A percentile compares a stretch with the other conserved stretches of the same genome.
phyloP scores from a whole-genome alignment of 257 asterid genomes.

The Solanum habrochaites region DNA sequence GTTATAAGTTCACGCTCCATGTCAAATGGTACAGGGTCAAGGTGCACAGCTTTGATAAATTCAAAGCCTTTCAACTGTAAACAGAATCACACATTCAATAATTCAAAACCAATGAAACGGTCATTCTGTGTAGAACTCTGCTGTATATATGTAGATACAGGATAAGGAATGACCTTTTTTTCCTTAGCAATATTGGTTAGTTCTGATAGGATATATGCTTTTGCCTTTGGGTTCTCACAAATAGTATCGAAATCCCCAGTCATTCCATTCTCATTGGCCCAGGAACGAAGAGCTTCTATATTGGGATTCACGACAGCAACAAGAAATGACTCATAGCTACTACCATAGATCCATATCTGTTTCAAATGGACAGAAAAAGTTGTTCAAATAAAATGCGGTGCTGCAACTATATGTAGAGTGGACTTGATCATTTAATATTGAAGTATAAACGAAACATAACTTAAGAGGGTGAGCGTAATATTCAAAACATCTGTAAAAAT shows the following conservation, averaged over 20 bases:
- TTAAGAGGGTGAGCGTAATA: neutral
- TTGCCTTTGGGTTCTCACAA: slow-evolving; percentile 43
- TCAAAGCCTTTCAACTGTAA: slow-evolving; percentile 76
- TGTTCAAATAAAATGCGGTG: neutral
- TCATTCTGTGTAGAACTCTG: neutral
- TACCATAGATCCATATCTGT: slow-evolving; percentile 84
- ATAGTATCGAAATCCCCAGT: slow-evolving; percentile 29
- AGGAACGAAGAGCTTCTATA: slow-evolving; percentile 27
- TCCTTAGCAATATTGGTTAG: slow-evolving; percentile 48
- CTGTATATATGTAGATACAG: neutral
- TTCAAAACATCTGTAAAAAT: neutral
- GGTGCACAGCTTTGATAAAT: slow-evolving; percentile 47
- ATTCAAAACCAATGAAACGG: neutral
- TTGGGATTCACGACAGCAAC: slow-evolving; percentile 82
- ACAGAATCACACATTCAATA: neutral
- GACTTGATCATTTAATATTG: neutral
- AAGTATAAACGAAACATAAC: neutral
- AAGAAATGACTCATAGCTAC: slow-evolving; percentile 68
- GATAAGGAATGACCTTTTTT: slow-evolving; percentile 40
- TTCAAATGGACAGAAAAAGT: neutral
- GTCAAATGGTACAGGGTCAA: slow-evolving; percentile 61
- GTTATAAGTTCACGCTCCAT: slow-evolving; percentile 79
- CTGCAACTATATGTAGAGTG: neutral
- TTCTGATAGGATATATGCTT: slow-evolving; percentile 36
- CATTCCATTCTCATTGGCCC: slow-evolving; percentile 44